Evolutionary conservation across 78 protist species (phyloP).

Genomic region (Cavenderia fasciculata): DNA sequence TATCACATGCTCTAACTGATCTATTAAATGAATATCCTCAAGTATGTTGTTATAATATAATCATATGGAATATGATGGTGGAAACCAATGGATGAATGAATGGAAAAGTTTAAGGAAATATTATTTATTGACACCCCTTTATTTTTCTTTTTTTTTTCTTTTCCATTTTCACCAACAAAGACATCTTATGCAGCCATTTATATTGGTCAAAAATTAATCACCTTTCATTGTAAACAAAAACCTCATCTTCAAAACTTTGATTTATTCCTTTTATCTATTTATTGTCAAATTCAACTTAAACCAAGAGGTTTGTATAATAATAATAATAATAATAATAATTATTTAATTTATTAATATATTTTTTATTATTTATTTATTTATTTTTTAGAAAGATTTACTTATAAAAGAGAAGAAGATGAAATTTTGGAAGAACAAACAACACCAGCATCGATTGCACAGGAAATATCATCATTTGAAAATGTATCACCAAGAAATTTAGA

Average conservation of each 20-base stretch:
- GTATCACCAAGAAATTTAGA: conserved; percentile 11
- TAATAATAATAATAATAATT: background rate
- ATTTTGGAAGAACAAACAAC: background rate
- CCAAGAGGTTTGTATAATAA: conserved; percentile 31
- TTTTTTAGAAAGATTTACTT: background rate
- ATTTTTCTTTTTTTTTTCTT: no score
- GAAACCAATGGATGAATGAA: no score
- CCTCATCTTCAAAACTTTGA: conserved; percentile 25
- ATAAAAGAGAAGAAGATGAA: background rate
- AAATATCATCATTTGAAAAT: conserved; percentile 31
- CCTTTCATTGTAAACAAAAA: conserved; percentile 7
- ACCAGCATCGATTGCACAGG: conserved; percentile 33
- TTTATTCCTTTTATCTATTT: conserved; percentile 47
- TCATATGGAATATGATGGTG: no score
- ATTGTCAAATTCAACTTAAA: conserved; percentile 58
- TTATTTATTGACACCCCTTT: no score
- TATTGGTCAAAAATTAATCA: conserved; percentile 41
- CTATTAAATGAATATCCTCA: no score
- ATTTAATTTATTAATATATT: background rate
- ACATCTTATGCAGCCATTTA: conserved; percentile 27
- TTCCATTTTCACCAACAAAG: no score
- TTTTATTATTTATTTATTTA: background rate
- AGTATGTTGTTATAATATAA: no score
- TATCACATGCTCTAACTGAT: no score
- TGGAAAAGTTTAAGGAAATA: no score